These are phyloP conservation scores for Nemania abortiva DNA, from an alignment of 2,329 filamentous ascomycete species.

Conservation along the genomic window DNA sequence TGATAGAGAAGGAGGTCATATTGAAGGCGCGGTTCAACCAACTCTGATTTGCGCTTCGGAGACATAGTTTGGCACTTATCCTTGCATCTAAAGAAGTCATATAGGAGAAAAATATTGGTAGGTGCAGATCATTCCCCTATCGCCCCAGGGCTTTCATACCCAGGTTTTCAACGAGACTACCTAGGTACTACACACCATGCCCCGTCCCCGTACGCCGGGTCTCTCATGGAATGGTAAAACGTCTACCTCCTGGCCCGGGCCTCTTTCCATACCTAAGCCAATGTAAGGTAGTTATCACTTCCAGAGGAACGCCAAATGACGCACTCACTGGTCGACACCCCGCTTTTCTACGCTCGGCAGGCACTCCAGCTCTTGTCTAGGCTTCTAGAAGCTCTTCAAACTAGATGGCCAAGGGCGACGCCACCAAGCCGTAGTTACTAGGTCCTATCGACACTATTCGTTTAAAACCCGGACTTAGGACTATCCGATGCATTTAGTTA, in stretches of 20 bases:
- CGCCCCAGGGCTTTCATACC: not conserved
- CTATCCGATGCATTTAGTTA: not conserved
- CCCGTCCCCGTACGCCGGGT: not conserved
- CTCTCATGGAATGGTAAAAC: not conserved
- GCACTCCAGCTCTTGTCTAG: not conserved
- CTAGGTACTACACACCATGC: not conserved
- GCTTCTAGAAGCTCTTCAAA: not conserved
- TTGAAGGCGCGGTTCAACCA: not conserved
- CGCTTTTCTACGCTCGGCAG: constrained; percentile 3
- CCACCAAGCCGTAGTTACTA: not conserved
- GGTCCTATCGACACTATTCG: not conserved
- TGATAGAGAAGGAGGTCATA: not conserved
- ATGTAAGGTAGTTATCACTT: not conserved
- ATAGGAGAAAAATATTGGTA: not conserved
- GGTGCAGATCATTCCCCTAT: not conserved
- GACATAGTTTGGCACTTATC: not conserved
- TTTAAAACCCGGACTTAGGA: not conserved
- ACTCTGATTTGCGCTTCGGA: not conserved
- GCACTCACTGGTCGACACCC: not conserved
- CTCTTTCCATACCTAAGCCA: not conserved
- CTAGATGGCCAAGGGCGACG: not conserved
- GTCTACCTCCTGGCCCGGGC: not conserved
- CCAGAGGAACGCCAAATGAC: not conserved
- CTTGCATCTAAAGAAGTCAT: not conserved
- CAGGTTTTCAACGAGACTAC: not conserved